Evolutionary conservation across 306 rosid genomes (phyloP), one percentile per base, ranked within the genome.

Genomic region (Trifolium fragiferum): DNA sequence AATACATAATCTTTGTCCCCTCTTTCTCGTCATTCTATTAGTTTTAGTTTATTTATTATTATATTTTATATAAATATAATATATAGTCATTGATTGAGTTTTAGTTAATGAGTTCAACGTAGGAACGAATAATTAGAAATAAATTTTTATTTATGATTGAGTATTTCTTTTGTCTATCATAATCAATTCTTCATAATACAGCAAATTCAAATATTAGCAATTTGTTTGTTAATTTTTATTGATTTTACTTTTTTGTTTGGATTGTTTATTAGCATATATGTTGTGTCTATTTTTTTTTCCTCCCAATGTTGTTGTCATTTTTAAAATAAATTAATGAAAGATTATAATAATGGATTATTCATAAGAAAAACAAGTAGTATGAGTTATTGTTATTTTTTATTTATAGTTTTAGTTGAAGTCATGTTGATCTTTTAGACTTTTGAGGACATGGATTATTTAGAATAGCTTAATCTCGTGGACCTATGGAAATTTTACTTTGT

Each of bases 141-240:
- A n/a, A n/a, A n/a, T n/a, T n/a, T n/a, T n/a, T n/a, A n/a, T n/a
- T n/a, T n/a, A n/a, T n/a, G n/a, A n/a, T n/a, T n/a, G n/a, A n/a
- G n/a, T 30, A 32, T 55, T 59, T 27, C 10, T 12, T 21, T 47
- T 16, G 19, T 37, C 14, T 64, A 51, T 35, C 46, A 35, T 33
- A 33, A 19, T 53, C 59, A 53, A 53, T 8, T 53, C 6, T 19
- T 53, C 27, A 33, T 33, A 7, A 61, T 20, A 43, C 63, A 70
- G n/a, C 53, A 70, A 15, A 23, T 68, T 43, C 23, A 38, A 73
- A 37, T 67, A 47, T 35, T 37, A 38, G 51, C 53, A 47, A 57
- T 71, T 47, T 25, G 27, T 71, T 76, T 58, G 27, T 71, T 65
- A 49, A 3, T 67, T 64, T 51, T 27, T 3, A 27, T 27, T 27